Conservation (phyloP, 306 rosid species). For the Cicer chorassanicum region DNA sequence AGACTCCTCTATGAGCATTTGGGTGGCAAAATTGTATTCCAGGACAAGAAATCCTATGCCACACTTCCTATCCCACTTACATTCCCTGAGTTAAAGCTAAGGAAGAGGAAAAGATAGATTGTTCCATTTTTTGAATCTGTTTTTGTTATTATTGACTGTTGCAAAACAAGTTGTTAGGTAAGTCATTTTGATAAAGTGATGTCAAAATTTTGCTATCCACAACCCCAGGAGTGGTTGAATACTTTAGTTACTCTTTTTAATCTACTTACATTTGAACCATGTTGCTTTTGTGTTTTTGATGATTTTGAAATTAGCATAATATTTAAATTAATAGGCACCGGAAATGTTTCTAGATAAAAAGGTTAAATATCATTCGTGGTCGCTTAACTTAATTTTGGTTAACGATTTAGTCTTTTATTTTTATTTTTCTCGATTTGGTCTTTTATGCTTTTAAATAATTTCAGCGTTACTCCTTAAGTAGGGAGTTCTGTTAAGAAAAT, state of each 20-base stretch:
- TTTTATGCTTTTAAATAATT: too few relatives aligned
- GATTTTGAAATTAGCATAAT: not conserved
- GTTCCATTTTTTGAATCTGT: not conserved
- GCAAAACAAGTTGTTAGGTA: slow-evolving; percentile 17
- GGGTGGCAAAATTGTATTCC: slow-evolving; percentile 69
- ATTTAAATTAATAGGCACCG: too few relatives aligned
- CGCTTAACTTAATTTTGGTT: too few relatives aligned
- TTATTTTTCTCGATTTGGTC: too few relatives aligned
- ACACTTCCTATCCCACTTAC: slow-evolving; percentile 73
- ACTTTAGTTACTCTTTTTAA: not conserved
- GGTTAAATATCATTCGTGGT: too few relatives aligned
- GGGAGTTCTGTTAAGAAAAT: too few relatives aligned
- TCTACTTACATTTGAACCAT: not conserved
- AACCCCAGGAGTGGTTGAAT: slow-evolving; percentile 4
- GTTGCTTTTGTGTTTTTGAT: slow-evolving; percentile 9
- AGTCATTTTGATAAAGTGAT: not conserved
- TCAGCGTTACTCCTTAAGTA: too few relatives aligned
- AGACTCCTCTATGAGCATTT: slow-evolving; percentile 55
- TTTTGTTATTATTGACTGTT: slow-evolving; percentile 12
- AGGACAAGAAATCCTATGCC: slow-evolving; percentile 20
- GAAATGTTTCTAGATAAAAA: too few relatives aligned
- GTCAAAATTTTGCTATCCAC: slow-evolving; percentile 33
- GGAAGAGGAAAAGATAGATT: slow-evolving; percentile 44
- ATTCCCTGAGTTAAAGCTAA: slow-evolving; percentile 57
- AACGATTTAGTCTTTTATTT: too few relatives aligned